phyloP scores from a whole-genome alignment of 78 protist species.

The Dictyostelium brefeldianum region DNA sequence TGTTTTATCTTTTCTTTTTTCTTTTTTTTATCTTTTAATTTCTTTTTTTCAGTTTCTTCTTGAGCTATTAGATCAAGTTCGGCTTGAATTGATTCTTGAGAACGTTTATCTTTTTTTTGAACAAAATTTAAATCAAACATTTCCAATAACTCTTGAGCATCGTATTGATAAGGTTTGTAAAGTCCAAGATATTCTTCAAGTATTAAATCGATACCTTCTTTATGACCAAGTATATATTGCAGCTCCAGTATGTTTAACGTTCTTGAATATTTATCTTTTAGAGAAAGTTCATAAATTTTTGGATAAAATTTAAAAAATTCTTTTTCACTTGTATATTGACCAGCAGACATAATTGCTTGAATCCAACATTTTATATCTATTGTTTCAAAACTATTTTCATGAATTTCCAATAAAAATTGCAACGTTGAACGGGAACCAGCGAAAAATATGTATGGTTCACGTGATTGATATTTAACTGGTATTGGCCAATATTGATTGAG shows the following conservation, averaged over 20 bases:
- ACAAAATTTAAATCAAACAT: conserved; percentile 2
- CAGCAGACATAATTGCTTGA: neutral
- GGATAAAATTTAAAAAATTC: conserved; percentile 15
- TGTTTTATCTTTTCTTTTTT: conserved; percentile 11
- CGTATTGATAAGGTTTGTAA: neutral
- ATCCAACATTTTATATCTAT: conserved; percentile 7
- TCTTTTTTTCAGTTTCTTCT: conserved; percentile 29
- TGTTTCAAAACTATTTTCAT: neutral
- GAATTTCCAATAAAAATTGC: neutral
- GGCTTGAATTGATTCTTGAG: conserved; percentile 24
- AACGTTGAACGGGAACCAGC: neutral
- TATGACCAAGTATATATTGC: conserved; percentile 4
- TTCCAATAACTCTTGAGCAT: neutral
- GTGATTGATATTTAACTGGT: neutral
- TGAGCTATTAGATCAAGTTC: conserved; percentile 1
- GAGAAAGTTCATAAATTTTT: neutral
- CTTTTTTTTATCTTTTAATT: neutral
- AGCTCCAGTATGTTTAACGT: conserved; percentile 6
- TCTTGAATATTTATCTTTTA: neutral
- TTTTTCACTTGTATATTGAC: neutral
- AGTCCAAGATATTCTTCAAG: neutral
- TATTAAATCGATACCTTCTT: neutral
- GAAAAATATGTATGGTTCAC: conserved; percentile 29
- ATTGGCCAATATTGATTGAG: neutral
- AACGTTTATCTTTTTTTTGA: conserved; percentile 9